Evolutionary conservation across 257 asterid genomes (phyloP), one percentile per base, ranked within the genome.

Genomic region (Rauvolfia tetraphylla): DNA sequence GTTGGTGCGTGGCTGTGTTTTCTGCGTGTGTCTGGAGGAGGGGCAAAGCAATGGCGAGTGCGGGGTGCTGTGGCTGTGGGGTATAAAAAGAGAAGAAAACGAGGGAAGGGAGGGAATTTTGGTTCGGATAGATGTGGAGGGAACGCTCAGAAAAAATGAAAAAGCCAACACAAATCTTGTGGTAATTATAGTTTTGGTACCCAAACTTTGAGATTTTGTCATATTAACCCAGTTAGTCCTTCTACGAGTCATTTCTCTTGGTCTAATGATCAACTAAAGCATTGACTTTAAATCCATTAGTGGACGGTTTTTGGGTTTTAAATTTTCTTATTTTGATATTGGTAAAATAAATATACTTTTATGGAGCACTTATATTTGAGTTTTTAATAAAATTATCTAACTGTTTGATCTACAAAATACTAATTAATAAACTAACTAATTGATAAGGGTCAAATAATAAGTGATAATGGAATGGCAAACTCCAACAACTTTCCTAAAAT

Each of bases 81-180:
- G 68, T 65, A 71, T 27, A 36, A 49, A 54, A 68, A 23, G 65
- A 46, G 61, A 53, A 86, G 84, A 83, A 83, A 89, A 88, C 82
- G 92, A 87, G 89, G 93, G 92, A 90, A 92, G 91, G 91, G 97
- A 90, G 97, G 97, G 92, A 92, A 90, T 85, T 91, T 92, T 94
- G 85, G 96, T 90, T 92, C 90, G 91, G 93, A 89, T 83, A 76
- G 90, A 82, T 88, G 92, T 90, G 98, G 96, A 90, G 98, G 98
- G 96, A 94, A 89, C 87, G 17, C 54, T 72, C 72, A 41, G 79
- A n/a, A 73, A 73, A 75, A 79, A 71, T 72, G 82, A 75, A 81
- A 81, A 56, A 77, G 38, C 2, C 46, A 38, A 38, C 23, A 9
- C 3, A 14, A 8, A 22, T 22, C 3, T 67, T 38, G 18, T 65